A percentile compares a stretch with the other conserved stretches of the same genome.
These are phyloP conservation scores for Capsella rubella DNA, from an alignment of 441 rosid species.

Conservation along the genomic window DNA sequence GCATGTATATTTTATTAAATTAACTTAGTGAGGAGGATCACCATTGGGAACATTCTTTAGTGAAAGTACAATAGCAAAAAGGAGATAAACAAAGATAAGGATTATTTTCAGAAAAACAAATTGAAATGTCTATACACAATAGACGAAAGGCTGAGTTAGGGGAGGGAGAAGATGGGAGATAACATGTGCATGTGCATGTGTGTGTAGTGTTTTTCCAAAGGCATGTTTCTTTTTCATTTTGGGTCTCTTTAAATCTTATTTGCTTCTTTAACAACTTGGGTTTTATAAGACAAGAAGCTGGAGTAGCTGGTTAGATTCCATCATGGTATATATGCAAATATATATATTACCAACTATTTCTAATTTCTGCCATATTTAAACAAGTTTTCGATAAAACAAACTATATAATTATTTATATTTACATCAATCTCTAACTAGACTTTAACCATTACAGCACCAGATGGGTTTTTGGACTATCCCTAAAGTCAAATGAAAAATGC, in stretches of 20 bases:
- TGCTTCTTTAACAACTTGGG: conserved; percentile 32
- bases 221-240: conserved; percentile 28
- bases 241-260: conserved; percentile 34
- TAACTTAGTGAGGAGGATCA: conserved; percentile 46
- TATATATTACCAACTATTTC: background rate
- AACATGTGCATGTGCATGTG: conserved; percentile 40
- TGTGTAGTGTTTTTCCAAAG: conserved; percentile 41
- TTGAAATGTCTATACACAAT: conserved; percentile 34
- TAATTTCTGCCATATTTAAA: too few relatives aligned
- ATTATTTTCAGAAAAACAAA: background rate
- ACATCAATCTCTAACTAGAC: too few relatives aligned
- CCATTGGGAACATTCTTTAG: conserved; percentile 35
- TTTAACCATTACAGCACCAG: too few relatives aligned
- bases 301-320: conserved; percentile 7
- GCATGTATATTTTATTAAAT: conserved; percentile 12
- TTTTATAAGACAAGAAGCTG: conserved; percentile 6
- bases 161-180: conserved; percentile 24
- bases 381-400: too few relatives aligned
- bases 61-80: conserved; percentile 39
- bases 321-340: background rate
- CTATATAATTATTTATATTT: too few relatives aligned
- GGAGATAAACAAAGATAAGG: conserved; percentile 31
- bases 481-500: background rate
- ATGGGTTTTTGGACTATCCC: background rate
- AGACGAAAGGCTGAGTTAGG: conserved; percentile 30